These are phyloP conservation scores for Plasmodium billcollinsi DNA, from an alignment of 169 alveolate species.

Conservation along the genomic window DNA sequence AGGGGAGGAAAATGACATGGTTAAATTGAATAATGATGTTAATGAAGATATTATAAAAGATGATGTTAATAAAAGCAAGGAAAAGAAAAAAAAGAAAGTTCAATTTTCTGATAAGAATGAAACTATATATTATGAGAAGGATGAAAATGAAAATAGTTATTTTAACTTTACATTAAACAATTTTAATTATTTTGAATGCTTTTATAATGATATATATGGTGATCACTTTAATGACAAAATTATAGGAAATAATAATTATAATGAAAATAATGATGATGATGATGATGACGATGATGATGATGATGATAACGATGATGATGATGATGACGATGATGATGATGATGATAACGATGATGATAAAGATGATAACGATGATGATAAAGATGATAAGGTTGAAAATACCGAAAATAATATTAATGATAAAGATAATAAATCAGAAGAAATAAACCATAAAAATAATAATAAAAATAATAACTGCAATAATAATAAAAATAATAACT, in stretches of 20 bases:
- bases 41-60: neutral
- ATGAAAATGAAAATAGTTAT: slow-evolving; percentile 73
- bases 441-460: neutral
- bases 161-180: slow-evolving; percentile 61
- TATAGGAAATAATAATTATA: too few species aligned
- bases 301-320: neutral
- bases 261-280: slow-evolving; percentile 8
- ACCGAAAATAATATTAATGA: neutral
- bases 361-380: neutral
- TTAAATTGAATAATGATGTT: slow-evolving; percentile 38
- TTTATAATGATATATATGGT: slow-evolving; percentile 55
- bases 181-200: slow-evolving; percentile 71
- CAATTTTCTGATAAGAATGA: slow-evolving; percentile 75
- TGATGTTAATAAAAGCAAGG: slow-evolving; percentile 5
- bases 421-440: neutral
- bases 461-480: neutral
- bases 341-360: slow-evolving; percentile 15
- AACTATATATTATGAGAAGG: slow-evolving; percentile 75
- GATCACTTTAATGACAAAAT: slow-evolving; percentile 32
- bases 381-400: neutral
- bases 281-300: neutral
- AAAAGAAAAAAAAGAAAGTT: slow-evolving; percentile 64
- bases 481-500: neutral
- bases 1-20: slow-evolving; percentile 30
- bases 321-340: neutral